Base-by-base conservation (phyloP, 306 rosid species). In the Cajanus cajan region DNA sequence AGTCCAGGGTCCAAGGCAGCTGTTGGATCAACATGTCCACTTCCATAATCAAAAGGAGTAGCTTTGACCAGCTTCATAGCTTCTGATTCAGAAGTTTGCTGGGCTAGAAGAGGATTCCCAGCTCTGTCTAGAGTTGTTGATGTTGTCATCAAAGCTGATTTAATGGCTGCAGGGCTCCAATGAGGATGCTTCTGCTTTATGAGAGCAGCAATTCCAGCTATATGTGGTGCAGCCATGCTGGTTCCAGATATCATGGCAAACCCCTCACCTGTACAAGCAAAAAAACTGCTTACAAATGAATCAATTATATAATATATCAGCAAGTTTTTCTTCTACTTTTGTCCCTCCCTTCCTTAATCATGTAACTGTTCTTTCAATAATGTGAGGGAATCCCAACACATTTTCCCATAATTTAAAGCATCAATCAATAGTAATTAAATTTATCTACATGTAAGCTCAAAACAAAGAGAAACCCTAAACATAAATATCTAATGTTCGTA, bases 81-180 rank as follows among this genome's bases (percentile, higher is more conserved):
- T 90, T 90, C 94, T 69, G 93, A 88, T 78, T 96, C 99, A 7
- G 99, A 93, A 79, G 82, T 84, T 82, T 96, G 96, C 78, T 96
- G 98, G 19, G 98, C 97, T 84, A 90, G 89, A 82, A 96, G 88
- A 80, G 97, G 96, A 80, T 80, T 89, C 87, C 96, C 99, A 63
- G 87, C 97, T 84, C 99, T 82, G 87, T 96, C 99, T 76, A 90
- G 48, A 50, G 91, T 91, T 41, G 97, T 80, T 82, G 99, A 85
- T 14, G 99, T 90, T 68, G 99, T 96, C 99, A 96, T 96, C 92
- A 96, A 85, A 36, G 98, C 91, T 51, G 99, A 96, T 86, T 96
- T 96, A 61, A 96, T 93, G 82, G 99, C 99, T 34, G 99, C 97
- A 43, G 99, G 99, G 89, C 99, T 96, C 99, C 99, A 96, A 31